A percentile compares a stretch with the other conserved stretches of the same genome.
Evolutionary conservation across 371 early-diverging fungal genomes (phyloP).

Genomic region (Apophysomyces trapeziformis): DNA sequence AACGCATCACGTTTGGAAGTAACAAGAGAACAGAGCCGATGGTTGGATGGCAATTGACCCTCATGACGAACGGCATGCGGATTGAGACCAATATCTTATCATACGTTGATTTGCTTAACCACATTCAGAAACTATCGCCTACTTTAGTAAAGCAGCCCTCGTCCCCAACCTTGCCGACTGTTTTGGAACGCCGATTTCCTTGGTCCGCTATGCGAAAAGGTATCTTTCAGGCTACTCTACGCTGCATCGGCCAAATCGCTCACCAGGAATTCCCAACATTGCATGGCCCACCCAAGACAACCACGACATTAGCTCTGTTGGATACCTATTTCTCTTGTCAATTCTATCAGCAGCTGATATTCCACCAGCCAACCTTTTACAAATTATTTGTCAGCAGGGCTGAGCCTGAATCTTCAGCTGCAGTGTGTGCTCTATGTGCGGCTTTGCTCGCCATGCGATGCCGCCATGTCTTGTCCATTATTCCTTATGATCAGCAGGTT

Average conservation of each 20-base stretch:
- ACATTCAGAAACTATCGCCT: constrained; percentile 15
- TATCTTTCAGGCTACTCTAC: constrained; percentile 19
- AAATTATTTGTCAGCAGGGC: constrained; percentile 29
- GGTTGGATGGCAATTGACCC: constrained; percentile 18
- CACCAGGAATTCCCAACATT: not conserved
- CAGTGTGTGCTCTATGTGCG: constrained; percentile 38
- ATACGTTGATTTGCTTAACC: constrained; percentile 18
- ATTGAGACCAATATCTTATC: constrained; percentile 31
- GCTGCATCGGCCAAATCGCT: constrained; percentile 19
- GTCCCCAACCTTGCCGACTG: not conserved
- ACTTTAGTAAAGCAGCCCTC: constrained; percentile 11
- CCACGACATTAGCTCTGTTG: constrained; percentile 25
- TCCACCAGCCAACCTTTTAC: constrained; percentile 42
- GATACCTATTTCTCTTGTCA: constrained; percentile 43
- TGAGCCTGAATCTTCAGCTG: constrained; percentile 38
- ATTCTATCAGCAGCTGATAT: constrained; percentile 27
- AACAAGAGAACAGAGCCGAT: not conserved
- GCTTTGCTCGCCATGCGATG: constrained; percentile 40
- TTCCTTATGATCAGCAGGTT: constrained; percentile 33
- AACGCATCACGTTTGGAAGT: not conserved
- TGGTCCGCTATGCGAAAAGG: constrained; percentile 15
- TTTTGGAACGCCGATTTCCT: constrained; percentile 1
- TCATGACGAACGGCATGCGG: constrained; percentile 19
- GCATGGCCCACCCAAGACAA: constrained; percentile 2
- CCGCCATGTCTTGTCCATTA: constrained; percentile 25